A percentile compares a stretch with the other conserved stretches of the same genome.
These are phyloP conservation scores for Moesziomyces antarcticus DNA, from an alignment of 1,284 basidiomycete species.

Conservation along the genomic window DNA sequence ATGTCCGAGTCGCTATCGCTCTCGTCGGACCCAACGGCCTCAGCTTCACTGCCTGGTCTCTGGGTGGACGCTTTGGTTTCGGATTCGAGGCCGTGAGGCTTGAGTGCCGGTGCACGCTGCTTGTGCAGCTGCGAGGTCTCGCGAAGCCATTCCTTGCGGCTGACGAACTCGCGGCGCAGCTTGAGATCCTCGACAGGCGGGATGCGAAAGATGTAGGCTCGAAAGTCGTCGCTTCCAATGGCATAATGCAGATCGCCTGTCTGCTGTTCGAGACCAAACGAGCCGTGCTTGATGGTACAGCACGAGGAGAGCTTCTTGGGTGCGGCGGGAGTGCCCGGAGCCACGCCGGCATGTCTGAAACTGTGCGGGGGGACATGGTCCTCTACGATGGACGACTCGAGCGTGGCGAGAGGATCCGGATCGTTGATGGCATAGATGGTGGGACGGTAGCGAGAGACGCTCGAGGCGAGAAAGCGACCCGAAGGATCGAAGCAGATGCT, in stretches of 20 bases:
- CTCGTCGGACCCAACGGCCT: neutral
- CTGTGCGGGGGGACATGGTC: neutral
- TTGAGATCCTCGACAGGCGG: conserved; percentile 16
- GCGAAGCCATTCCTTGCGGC: conserved; percentile 10
- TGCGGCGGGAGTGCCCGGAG: conserved; percentile 8
- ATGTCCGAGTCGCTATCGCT: conserved; percentile 6
- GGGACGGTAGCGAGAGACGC: conserved; percentile 36
- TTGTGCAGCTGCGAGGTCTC: conserved; percentile 12
- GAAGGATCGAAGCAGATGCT: conserved; percentile 35
- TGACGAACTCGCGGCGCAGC: conserved; percentile 20
- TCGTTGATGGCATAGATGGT: conserved; percentile 40
- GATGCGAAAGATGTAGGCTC: conserved; percentile 33
- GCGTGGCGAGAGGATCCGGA: conserved; percentile 25
- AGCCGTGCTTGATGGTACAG: conserved; percentile 45
- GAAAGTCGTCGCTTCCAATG: conserved; percentile 43
- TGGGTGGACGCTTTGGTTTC: no score
- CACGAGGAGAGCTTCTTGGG: conserved; percentile 28
- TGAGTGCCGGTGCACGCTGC: neutral
- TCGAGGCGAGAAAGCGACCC: conserved; percentile 33
- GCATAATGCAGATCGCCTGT: conserved; percentile 28
- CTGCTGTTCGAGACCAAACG: conserved; percentile 27
- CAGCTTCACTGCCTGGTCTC: neutral
- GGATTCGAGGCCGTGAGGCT: neutral
- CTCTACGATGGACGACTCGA: conserved; percentile 15
- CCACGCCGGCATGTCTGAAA: neutral